Evolutionary conservation across 306 rosid species (phyloP).

Genomic region (Hippophae tibetana): DNA sequence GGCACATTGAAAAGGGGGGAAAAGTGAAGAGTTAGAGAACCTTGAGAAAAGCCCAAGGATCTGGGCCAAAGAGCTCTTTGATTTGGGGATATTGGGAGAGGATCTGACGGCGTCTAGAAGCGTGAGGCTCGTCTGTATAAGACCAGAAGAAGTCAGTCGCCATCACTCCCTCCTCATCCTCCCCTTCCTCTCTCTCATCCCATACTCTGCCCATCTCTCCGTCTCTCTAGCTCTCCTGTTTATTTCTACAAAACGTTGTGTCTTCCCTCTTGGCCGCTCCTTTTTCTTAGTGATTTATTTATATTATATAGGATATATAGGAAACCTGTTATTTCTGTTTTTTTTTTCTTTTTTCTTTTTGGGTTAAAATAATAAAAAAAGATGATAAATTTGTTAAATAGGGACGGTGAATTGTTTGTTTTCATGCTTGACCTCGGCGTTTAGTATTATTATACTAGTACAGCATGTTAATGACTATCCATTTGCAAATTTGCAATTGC

Average conservation of each 20-base stretch:
- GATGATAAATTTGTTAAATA: no score
- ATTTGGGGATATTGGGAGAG: slow-evolving; percentile 88
- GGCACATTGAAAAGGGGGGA: background rate
- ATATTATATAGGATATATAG: no score
- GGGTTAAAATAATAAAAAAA: background rate
- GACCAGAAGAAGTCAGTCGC: slow-evolving; percentile 86
- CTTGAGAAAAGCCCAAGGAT: slow-evolving; percentile 57
- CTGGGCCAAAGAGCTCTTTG: slow-evolving; percentile 81
- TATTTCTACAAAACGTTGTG: background rate
- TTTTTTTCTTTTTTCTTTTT: background rate
- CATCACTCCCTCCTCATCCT: slow-evolving; percentile 39
- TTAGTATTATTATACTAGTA: no score
- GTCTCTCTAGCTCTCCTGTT: slow-evolving; percentile 2
- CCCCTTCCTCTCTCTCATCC: slow-evolving; percentile 21
- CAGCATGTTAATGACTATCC: no score
- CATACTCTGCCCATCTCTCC: slow-evolving; percentile 13
- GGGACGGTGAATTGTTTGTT: no score
- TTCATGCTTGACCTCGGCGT: no score
- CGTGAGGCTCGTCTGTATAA: slow-evolving; percentile 87
- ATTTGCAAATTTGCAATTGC: no score
- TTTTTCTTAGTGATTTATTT: no score
- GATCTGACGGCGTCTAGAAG: slow-evolving; percentile 80
- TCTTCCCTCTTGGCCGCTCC: no score
- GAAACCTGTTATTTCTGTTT: background rate
- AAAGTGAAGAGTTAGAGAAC: slow-evolving; percentile 12